Evolutionary conservation across 1,284 basidiomycete genomes (phyloP), one percentile per base, ranked within the genome.

Genomic region (Volvariella surrecta): DNA sequence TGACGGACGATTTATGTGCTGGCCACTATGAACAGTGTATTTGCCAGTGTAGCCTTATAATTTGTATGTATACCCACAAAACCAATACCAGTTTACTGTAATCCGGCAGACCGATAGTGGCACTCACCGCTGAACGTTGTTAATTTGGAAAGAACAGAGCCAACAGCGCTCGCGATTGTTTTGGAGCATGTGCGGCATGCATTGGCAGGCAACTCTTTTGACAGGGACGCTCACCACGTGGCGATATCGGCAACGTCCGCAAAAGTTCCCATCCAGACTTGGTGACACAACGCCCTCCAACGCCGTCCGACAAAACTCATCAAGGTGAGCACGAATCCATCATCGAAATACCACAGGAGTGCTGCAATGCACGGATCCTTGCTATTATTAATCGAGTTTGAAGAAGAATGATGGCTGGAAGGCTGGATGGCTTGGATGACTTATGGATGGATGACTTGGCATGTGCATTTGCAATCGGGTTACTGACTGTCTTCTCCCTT

Each of bases 321-420:
- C 76, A 76, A 79, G 75, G 76, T 78, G 64, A 73, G 74, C 66
- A 51, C 58, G 50, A 50, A 47, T 46, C 43, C 44, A 38, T 39
- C 37, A 20, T 47, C 48, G 24, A 31, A 46, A 40, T 48, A 24
- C 40, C 48, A 44, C 37, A 45, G 48, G 45, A 44, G 47, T 46
- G 45, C 43, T 50, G 45, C 28, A 13, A 43, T 39, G 39, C 42
- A 50, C 44, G 37, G 43, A 56, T 53, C 37, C 49, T 44, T 45
- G n/a, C 4, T 35, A 8, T 6, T 50, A 53, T 49, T 60, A 43
- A 35, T 32, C 43, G 31, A 41, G 43, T 51, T 51, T 50, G 49
- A 45, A 19, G 21, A 37, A 46, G 48, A 35, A 42, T 54, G 55
- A 50, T 45, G 42, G 68, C 40, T 73, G 73, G 76, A 77, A 75